phyloP scores from a whole-genome alignment of 768 basidiomycete genomes.

The Termitomyces sp. region DNA sequence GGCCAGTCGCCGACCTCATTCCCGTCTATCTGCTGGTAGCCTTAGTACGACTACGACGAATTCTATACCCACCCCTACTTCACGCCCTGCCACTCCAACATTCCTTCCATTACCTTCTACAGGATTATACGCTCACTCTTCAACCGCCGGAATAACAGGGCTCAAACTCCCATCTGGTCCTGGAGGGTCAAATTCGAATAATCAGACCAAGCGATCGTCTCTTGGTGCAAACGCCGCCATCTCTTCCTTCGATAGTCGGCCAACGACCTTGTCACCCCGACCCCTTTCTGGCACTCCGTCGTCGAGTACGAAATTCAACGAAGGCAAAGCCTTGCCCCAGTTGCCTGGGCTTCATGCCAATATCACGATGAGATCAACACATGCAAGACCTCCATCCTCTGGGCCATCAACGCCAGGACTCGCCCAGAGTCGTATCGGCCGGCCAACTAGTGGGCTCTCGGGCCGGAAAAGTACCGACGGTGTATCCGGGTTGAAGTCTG shows the following conservation, averaged over 20 bases:
- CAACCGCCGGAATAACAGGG: slow-evolving; percentile 35
- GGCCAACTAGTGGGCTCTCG: slow-evolving; percentile 30
- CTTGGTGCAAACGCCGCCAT: slow-evolving; percentile 45
- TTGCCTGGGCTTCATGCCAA: slow-evolving; percentile 40
- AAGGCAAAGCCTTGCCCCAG: slow-evolving; percentile 38
- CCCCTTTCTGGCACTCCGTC: slow-evolving; percentile 25
- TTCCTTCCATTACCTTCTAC: slow-evolving; percentile 68
- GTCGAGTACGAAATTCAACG: slow-evolving; percentile 25
- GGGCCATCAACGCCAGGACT: slow-evolving; percentile 27
- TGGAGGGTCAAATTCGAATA: slow-evolving; percentile 33
- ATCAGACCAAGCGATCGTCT: slow-evolving; percentile 57
- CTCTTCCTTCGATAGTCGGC: slow-evolving; percentile 26
- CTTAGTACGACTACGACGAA: slow-evolving; percentile 47
- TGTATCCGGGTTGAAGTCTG: slow-evolving; percentile 3
- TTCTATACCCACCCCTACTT: slow-evolving; percentile 62
- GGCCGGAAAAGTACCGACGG: slow-evolving; percentile 29
- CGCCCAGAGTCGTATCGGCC: slow-evolving; percentile 47
- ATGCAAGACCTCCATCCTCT: slow-evolving; percentile 36
- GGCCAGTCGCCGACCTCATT: slow-evolving; percentile 62
- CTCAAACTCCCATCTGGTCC: slow-evolving; percentile 63
- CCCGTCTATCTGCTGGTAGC: slow-evolving; percentile 66
- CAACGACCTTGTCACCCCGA: slow-evolving; percentile 31
- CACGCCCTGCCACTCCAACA: slow-evolving; percentile 74
- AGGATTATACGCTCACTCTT: slow-evolving; percentile 40
- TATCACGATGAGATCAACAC: slow-evolving; percentile 42